phyloP scores from a whole-genome alignment of 441 rosid species.

The Adansonia gregorii region DNA sequence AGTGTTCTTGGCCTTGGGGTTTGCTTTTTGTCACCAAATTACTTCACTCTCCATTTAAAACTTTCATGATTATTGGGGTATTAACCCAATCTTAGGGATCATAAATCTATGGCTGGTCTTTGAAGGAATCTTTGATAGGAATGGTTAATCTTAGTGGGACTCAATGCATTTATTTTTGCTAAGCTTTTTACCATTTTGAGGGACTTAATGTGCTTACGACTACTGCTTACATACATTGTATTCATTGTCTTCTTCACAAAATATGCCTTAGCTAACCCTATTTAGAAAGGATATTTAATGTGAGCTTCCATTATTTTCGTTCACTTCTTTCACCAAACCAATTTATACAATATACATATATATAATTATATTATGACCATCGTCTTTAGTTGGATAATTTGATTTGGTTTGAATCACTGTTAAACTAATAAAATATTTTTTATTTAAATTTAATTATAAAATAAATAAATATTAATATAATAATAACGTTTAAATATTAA shows the following conservation, averaged over 20 bases:
- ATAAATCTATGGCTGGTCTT: slow-evolving; percentile 29
- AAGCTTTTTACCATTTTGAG: slow-evolving; percentile 30
- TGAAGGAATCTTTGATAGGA: slow-evolving; percentile 38
- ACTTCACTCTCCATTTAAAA: not conserved
- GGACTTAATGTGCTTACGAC: not conserved
- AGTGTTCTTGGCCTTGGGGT: not conserved
- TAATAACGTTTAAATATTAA: too few species aligned
- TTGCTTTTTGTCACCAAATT: not conserved
- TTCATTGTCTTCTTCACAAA: not conserved
- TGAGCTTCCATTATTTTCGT: slow-evolving; percentile 44
- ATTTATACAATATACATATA: too few species aligned
- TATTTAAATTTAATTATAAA: too few species aligned
- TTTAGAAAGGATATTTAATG: slow-evolving; percentile 31
- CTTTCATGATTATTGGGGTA: not conserved
- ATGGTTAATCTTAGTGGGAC: slow-evolving; percentile 8
- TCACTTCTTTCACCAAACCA: not conserved
- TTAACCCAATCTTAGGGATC: slow-evolving; percentile 17
- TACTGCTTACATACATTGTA: not conserved
- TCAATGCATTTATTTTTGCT: not conserved
- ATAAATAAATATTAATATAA: too few species aligned
- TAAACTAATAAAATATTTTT: too few species aligned
- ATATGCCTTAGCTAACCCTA: slow-evolving; percentile 1
- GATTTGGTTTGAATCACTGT: too few species aligned
- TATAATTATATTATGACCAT: too few species aligned
- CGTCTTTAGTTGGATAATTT: too few species aligned